phyloP scores from a whole-genome alignment of 2,329 filamentous ascomycete species.

The Aureobasidium vineae region DNA sequence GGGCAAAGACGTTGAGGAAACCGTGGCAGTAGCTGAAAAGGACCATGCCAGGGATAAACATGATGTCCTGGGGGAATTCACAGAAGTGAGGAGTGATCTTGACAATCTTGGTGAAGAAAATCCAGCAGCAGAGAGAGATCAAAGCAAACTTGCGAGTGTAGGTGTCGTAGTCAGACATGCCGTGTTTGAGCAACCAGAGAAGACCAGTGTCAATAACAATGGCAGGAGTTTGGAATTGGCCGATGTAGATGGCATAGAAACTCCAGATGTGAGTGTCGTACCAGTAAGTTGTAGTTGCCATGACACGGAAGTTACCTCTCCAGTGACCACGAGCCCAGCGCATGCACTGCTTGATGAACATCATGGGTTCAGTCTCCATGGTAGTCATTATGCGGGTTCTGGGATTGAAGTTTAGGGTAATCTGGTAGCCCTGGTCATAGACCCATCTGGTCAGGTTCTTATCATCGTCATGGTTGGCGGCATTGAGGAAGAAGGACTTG shows the following conservation, averaged over 20 bases:
- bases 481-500: constrained; percentile 48
- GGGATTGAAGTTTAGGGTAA: constrained; percentile 55
- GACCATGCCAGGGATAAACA: constrained; percentile 52
- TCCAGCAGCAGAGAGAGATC: constrained; percentile 43
- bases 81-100: constrained; percentile 57
- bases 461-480: constrained; percentile 58
- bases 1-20: constrained; percentile 57
- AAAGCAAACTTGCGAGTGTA: constrained; percentile 20
- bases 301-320: constrained; percentile 52
- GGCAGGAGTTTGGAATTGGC: constrained; percentile 57
- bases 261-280: constrained; percentile 50
- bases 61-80: constrained; percentile 53
- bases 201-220: constrained; percentile 53
- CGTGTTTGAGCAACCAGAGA: constrained; percentile 38
- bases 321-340: constrained; percentile 61
- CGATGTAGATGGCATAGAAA: constrained; percentile 57
- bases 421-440: constrained; percentile 51
- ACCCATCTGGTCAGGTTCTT: constrained; percentile 60
- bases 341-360: constrained; percentile 54
- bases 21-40: constrained; percentile 59
- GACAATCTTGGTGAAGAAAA: constrained; percentile 56
- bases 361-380: constrained; percentile 49
- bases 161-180: constrained; percentile 26
- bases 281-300: constrained; percentile 43
- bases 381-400: constrained; percentile 54